These are phyloP conservation scores for Corylus avellana DNA, from an alignment of 306 rosid species.

Conservation along the genomic window DNA sequence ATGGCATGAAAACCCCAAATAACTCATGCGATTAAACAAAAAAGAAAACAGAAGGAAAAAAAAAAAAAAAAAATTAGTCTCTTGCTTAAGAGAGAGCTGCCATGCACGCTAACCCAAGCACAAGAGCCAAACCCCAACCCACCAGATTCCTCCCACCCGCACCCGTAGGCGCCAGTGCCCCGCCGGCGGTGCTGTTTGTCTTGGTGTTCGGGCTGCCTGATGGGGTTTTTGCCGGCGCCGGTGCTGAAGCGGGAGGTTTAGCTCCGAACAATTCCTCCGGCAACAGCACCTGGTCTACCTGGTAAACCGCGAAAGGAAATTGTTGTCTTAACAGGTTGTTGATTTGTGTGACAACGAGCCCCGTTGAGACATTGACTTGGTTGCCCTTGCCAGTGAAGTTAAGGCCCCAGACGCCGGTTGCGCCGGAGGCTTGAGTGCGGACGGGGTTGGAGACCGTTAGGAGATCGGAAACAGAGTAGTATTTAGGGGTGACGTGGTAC, in stretches of 20 bases:
- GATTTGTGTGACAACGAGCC: constrained; percentile 40
- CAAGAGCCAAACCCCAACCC: constrained; percentile 36
- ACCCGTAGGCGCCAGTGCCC: constrained; percentile 27
- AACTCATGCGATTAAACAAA: background rate
- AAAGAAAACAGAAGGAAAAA: too few relatives aligned
- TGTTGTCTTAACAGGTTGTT: constrained; percentile 61
- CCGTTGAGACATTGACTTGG: constrained; percentile 72
- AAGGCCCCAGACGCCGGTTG: constrained; percentile 58
- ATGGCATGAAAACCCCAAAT: background rate
- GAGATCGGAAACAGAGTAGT: constrained; percentile 45
- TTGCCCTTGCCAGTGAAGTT: constrained; percentile 68
- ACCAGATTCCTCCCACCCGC: constrained; percentile 30
- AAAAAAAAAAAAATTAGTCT: background rate
- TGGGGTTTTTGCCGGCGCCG: constrained; percentile 39
- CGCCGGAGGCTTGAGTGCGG: constrained; percentile 53
- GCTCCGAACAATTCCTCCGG: constrained; percentile 53
- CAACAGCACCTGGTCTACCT: constrained; percentile 66
- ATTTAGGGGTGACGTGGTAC: constrained; percentile 66
- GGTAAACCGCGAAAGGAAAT: constrained; percentile 60
- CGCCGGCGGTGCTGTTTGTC: background rate
- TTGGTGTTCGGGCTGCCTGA: background rate
- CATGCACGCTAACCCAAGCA: constrained; percentile 46
- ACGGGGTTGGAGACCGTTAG: constrained; percentile 76
- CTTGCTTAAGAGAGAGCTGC: constrained; percentile 19
- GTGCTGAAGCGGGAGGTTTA: constrained; percentile 40